Evolutionary conservation across 1,139 yeast species (phyloP).

Genomic region (Scheffersomyces quercinus): DNA sequence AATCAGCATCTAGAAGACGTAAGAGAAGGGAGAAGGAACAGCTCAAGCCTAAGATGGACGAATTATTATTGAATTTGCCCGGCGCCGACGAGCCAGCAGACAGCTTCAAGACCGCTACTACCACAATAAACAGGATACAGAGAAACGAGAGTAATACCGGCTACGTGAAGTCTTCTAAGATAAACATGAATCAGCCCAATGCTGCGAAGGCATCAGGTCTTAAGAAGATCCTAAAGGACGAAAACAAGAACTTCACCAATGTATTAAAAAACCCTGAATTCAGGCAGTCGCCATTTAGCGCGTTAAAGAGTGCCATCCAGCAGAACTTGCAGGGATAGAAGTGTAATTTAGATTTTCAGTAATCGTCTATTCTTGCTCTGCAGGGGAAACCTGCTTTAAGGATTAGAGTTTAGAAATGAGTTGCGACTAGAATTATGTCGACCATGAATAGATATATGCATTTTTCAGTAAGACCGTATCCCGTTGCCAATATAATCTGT

Average conservation of each 20-base stretch:
- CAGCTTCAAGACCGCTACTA: constrained; percentile 8
- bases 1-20: constrained; percentile 64
- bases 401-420: too few relatives aligned
- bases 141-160: constrained; percentile 9
- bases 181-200: constrained; percentile 57
- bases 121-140: constrained; percentile 7
- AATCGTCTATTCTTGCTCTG: too few relatives aligned
- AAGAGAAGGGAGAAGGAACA: constrained; percentile 64
- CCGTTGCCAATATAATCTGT: too few relatives aligned
- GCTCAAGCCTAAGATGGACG: constrained; percentile 66
- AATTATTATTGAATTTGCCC: constrained; percentile 54
- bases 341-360: too few relatives aligned
- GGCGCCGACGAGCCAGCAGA: constrained; percentile 17
- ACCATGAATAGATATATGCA: too few relatives aligned
- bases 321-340: constrained; percentile 8
- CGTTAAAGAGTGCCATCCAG: constrained; percentile 48
- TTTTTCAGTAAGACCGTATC: too few relatives aligned
- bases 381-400: too few relatives aligned
- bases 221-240: constrained; percentile 51
- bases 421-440: too few relatives aligned
- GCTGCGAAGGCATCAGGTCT: constrained; percentile 59
- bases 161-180: constrained; percentile 21
- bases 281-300: constrained; percentile 57
- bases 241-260: constrained; percentile 53
- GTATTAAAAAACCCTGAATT: constrained; percentile 54